Evolutionary conservation across 768 basidiomycete genomes (phyloP).

Genomic region (Auricularia sp.): DNA sequence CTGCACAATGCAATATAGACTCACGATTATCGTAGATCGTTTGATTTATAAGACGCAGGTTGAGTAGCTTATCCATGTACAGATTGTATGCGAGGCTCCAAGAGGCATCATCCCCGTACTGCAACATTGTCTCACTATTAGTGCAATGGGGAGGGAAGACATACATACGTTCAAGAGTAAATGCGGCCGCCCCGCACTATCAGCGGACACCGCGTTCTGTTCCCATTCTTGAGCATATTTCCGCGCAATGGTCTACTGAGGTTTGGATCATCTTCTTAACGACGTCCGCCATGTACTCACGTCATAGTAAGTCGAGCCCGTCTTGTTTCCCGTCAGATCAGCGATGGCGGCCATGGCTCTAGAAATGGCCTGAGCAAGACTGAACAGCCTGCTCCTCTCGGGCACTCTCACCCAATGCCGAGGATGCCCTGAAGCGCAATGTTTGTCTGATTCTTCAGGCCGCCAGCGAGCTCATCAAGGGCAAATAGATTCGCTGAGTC

Average conservation of each 20-base stretch:
- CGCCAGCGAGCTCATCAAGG: background rate
- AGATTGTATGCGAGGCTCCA: conserved; percentile 59
- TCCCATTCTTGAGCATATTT: no score
- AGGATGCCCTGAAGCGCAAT: conserved; percentile 37
- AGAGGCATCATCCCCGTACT: conserved; percentile 4
- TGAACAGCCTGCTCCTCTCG: no score
- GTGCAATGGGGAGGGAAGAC: background rate
- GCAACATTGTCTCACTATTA: background rate
- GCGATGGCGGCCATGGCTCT: no score
- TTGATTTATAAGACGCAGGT: conserved; percentile 40
- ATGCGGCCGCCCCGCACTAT: no score
- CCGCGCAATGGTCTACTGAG: no score
- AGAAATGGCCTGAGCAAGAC: background rate
- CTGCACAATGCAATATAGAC: conserved; percentile 7
- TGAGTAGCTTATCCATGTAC: conserved; percentile 48
- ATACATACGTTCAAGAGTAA: background rate
- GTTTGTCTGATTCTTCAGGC: background rate
- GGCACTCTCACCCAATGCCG: conserved; percentile 22
- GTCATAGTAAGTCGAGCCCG: no score
- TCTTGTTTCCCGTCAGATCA: no score
- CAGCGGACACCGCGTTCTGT: no score
- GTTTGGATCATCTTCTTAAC: no score
- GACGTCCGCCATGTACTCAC: no score
- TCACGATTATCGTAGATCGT: conserved; percentile 39
- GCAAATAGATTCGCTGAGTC: background rate